phyloP scores from a whole-genome alignment of 164 flowering plant genomes.

The Cinnamomum micranthum region DNA sequence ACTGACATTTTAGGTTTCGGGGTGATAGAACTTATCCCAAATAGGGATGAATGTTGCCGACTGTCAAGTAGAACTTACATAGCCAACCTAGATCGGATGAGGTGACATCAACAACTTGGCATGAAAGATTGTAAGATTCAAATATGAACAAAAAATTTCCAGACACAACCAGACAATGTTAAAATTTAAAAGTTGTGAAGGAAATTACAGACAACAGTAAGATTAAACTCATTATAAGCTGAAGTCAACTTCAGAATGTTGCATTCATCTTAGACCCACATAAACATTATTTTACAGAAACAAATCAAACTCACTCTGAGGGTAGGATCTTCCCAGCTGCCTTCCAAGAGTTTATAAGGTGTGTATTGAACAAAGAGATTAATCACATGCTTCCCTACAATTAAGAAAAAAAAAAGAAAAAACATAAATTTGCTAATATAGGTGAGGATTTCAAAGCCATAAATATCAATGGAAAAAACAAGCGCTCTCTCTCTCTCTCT shows the following conservation, averaged over 20 bases:
- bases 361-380: slow-evolving; percentile 91
- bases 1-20: too few species aligned
- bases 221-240: background rate
- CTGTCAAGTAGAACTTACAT: too few species aligned
- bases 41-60: too few species aligned
- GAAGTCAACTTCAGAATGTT: background rate
- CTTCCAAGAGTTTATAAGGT: slow-evolving; percentile 76
- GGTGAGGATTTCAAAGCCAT: too few species aligned
- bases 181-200: too few species aligned
- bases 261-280: background rate
- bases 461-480: too few species aligned
- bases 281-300: background rate
- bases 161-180: background rate
- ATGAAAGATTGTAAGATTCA: too few species aligned
- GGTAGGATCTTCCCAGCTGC: slow-evolving; percentile 79
- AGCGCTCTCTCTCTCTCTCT: too few species aligned
- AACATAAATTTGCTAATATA: too few species aligned
- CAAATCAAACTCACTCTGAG: slow-evolving; percentile 57
- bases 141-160: background rate
- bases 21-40: too few species aligned
- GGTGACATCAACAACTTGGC: too few species aligned
- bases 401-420: background rate
- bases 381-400: slow-evolving; percentile 85
- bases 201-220: background rate
- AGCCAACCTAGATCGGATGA: too few species aligned